phyloP scores from a whole-genome alignment of 164 flowering plant genomes.

The Vitis rupestris region DNA sequence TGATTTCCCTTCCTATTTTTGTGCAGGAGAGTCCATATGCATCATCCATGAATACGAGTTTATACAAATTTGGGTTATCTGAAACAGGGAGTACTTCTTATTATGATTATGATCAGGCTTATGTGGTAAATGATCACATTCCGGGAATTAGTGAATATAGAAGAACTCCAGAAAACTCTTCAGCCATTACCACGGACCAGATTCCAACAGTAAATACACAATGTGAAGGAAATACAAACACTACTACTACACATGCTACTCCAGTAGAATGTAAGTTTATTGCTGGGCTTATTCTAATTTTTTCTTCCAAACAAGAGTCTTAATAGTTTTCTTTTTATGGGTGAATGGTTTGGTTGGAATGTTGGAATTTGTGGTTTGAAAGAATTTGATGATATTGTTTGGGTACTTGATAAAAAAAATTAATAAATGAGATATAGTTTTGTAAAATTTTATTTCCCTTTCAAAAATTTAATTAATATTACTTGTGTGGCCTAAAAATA shows the following conservation, averaged over 20 bases:
- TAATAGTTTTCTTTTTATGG: background rate
- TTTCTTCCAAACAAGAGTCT: background rate
- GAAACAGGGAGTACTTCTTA: conserved; percentile 51
- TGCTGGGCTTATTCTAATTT: conserved; percentile 4
- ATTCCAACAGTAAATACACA: conserved; percentile 31
- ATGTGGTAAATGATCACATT: conserved; percentile 39
- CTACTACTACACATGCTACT: conserved; percentile 29
- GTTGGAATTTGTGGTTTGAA: no score
- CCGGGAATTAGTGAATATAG: conserved; percentile 38
- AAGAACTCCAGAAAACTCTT: conserved; percentile 40
- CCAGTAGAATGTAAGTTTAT: conserved; percentile 57
- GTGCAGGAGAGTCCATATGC: conserved; percentile 67
- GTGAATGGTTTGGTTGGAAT: no score
- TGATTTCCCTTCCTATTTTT: conserved; percentile 7
- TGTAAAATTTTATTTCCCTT: no score
- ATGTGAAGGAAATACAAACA: conserved; percentile 39
- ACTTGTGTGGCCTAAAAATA: no score
- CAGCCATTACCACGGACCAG: conserved; percentile 32
- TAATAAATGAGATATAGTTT: no score
- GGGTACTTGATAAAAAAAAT: no score
- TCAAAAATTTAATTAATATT: no score
- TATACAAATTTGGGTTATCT: conserved; percentile 59
- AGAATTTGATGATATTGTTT: no score
- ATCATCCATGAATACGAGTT: conserved; percentile 35
- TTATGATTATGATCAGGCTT: conserved; percentile 41